Percentiles rank a stretch among this genome's conserved stretches.
These are phyloP conservation scores for Cercospora sp. DNA, from an alignment of 2,329 filamentous ascomycete species.

Conservation along the genomic window DNA sequence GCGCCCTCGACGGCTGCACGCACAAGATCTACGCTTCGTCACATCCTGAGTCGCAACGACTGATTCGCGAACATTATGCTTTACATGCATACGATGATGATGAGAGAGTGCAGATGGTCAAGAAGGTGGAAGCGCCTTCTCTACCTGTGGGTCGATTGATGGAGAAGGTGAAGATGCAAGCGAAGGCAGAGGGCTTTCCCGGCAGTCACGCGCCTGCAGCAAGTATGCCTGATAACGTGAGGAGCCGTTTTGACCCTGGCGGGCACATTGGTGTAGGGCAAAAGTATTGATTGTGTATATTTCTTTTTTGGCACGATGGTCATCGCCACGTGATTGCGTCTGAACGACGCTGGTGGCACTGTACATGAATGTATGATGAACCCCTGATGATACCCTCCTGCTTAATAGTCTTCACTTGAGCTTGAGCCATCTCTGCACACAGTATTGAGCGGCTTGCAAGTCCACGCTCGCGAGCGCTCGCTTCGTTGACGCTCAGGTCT, in stretches of 20 bases:
- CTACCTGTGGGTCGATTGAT: constrained; percentile 49
- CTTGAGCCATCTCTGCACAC: background rate
- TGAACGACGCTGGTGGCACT: background rate
- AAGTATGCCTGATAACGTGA: constrained; percentile 19
- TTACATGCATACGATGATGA: constrained; percentile 60
- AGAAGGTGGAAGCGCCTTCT: constrained; percentile 55
- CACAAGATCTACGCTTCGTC: constrained; percentile 66
- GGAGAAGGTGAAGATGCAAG: constrained; percentile 45
- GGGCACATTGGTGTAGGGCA: constrained; percentile 9
- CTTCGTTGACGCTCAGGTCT: background rate
- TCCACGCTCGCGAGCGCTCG: background rate
- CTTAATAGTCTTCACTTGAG: background rate
- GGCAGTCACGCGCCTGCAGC: constrained; percentile 15
- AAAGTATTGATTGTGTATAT: constrained; percentile 17
- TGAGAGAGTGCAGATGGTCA: constrained; percentile 54
- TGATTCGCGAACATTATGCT: constrained; percentile 62
- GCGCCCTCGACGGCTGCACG: constrained; percentile 63
- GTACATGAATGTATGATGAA: background rate
- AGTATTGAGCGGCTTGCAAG: background rate
- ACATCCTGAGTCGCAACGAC: constrained; percentile 54
- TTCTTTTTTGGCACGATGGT: too few species aligned
- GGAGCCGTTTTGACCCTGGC: constrained; percentile 17
- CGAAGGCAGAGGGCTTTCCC: constrained; percentile 27
- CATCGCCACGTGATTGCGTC: background rate
- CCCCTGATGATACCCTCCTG: background rate